Evolutionary conservation across 2,329 filamentous ascomycete species (phyloP), one percentile per base, ranked within the genome.

Genomic region (Diaporthe citriasiana): DNA sequence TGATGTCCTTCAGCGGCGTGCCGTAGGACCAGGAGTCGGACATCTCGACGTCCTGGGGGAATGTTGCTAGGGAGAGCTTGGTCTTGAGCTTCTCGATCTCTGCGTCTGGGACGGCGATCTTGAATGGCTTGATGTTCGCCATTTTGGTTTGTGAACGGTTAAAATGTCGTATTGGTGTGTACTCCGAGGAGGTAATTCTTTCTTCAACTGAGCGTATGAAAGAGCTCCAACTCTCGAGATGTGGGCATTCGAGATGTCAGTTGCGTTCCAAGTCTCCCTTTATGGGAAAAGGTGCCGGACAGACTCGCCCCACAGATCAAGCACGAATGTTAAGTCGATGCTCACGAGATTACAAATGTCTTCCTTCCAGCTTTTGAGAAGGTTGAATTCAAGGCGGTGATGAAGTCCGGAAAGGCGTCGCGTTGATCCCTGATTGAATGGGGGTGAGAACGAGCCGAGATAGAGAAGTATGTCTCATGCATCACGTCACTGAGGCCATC

Each of bases 1-100:
- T 90, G 73, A 93, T 82, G 72, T 93, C 90, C 1, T 83, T 81
- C 0, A 93, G 81, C 0, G 91, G 91, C 15, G 88, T 85, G 22
- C 92, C 92, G 77, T 91, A 88, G 22, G 88, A 84, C 90, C 90
- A 78, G 35, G 73, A 56, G 42, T 79, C 71, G 42, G 76, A 77
- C 50, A 79, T 90, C 56, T 89, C 83, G 27, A 89, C 83, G 79
- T 92, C 90, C 77, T 90, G 87, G 0, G 90, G 90, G 65, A 90
- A 78, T 12, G 71, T 72, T 4, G 74, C 47, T 27, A 57, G 45
- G 3, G 74, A 74, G 25, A 75, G 74, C 63, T 74, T 72, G n/a
- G 55, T 40, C 25, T 72, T 73, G 45, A 75, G 59, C 51, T n/a
- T 75, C n/a, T 78, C 55, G 19, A 85, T 75, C 5, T 78, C 78